Evolutionary conservation across 176 grass and related monocot species (phyloP).

Genomic region (Luzula sylvatica): DNA sequence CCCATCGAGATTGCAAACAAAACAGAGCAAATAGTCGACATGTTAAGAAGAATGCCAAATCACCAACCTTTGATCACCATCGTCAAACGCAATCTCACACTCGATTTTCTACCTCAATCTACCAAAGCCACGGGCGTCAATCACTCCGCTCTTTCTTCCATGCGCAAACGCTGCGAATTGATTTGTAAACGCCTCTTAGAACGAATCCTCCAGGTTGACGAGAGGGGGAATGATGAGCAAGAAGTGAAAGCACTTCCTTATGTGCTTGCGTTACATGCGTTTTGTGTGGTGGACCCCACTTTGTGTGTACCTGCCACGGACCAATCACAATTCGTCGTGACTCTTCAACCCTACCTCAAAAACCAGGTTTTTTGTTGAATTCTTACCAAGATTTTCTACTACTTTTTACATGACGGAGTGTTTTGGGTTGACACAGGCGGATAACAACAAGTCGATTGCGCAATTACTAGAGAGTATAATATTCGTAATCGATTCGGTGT

Average conservation of each 20-base stretch:
- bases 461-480: conserved; percentile 94
- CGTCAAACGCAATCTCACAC: conserved; percentile 66
- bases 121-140: conserved; percentile 77
- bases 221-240: conserved; percentile 59
- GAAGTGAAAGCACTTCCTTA: conserved; percentile 75
- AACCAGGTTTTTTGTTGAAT: conserved; percentile 55
- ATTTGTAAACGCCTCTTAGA: conserved; percentile 88
- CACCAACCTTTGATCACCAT: conserved; percentile 88
- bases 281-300: conserved; percentile 88
- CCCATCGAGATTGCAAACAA: conserved; percentile 91
- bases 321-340: conserved; percentile 96
- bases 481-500: conserved; percentile 92
- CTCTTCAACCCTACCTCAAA: conserved; percentile 97
- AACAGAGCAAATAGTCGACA: conserved; percentile 98
- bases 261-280: conserved; percentile 90
- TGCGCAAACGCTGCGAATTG: conserved; percentile 75
- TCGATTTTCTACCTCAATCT: conserved; percentile 97
- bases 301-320: conserved; percentile 88
- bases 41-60: conserved; percentile 93
- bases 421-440: conserved; percentile 52
- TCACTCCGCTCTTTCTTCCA: conserved; percentile 43
- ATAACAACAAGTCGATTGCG: conserved; percentile 72
- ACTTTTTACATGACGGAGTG: not conserved
- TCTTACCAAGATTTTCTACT: not conserved
- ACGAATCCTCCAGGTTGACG: conserved; percentile 99